Conservation (phyloP, 2,329 filamentous ascomycete genomes). For the Pseudogymnoascus sp. region DNA sequence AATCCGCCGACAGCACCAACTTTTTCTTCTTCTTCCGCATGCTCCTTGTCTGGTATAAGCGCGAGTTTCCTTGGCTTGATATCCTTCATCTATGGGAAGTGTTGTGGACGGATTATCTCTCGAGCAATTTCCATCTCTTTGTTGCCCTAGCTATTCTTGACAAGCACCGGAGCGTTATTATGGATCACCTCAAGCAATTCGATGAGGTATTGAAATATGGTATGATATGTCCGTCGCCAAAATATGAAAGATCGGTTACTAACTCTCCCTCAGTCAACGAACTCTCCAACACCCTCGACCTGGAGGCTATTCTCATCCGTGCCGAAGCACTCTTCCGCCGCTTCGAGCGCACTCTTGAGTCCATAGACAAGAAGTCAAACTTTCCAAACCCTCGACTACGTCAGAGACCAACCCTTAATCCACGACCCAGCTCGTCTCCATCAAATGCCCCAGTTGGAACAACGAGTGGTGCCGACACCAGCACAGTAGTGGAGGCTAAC, state of each 20-base stretch:
- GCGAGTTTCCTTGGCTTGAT: slow-evolving; percentile 87
- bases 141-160: slow-evolving; percentile 90
- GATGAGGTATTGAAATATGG: slow-evolving; percentile 96
- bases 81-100: slow-evolving; percentile 85
- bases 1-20: slow-evolving; percentile 89
- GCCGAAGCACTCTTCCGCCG: slow-evolving; percentile 84
- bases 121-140: slow-evolving; percentile 88
- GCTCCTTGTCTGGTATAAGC: slow-evolving; percentile 98
- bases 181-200: slow-evolving; percentile 88
- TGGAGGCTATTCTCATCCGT: slow-evolving; percentile 76
- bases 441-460: slow-evolving; percentile 14
- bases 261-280: slow-evolving; percentile 67
- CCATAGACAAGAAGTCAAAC: slow-evolving; percentile 84
- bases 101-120: slow-evolving; percentile 88
- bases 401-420: slow-evolving; percentile 18
- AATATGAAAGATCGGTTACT: slow-evolving; percentile 12
- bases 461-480: slow-evolving; percentile 33
- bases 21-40: slow-evolving; percentile 99
- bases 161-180: slow-evolving; percentile 93
- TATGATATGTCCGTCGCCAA: slow-evolving; percentile 39
- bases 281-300: slow-evolving; percentile 85
- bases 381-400: slow-evolving; percentile 57
- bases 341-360: slow-evolving; percentile 83
- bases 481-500: slow-evolving; percentile 24
- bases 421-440: slow-evolving; percentile 12